Conservation (phyloP, 2,329 filamentous ascomycete species). For the Epichloe hybrida region DNA sequence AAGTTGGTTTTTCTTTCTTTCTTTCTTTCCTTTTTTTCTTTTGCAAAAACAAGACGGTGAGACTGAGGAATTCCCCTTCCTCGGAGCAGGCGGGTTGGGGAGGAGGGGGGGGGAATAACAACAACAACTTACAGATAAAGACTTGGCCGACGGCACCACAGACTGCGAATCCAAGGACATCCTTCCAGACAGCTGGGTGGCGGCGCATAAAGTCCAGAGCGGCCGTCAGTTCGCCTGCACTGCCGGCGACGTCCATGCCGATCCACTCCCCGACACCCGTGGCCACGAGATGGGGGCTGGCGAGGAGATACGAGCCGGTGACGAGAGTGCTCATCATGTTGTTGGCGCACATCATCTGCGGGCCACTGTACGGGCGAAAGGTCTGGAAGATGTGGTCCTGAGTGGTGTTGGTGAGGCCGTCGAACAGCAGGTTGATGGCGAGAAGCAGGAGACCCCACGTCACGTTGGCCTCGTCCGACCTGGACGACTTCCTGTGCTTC, state of each 20-base stretch:
- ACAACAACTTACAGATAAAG: constrained; percentile 57
- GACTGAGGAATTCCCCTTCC: too few species aligned
- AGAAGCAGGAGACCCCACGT: constrained; percentile 74
- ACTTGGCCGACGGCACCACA: constrained; percentile 91
- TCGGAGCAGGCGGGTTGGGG: too few species aligned
- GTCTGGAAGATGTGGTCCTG: constrained; percentile 85
- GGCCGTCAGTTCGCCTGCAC: constrained; percentile 63
- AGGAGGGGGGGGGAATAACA: too few species aligned
- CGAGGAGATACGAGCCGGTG: constrained; percentile 60
- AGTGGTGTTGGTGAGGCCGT: constrained; percentile 90
- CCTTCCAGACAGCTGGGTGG: constrained; percentile 70
- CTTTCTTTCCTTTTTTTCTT: too few species aligned
- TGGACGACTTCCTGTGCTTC: constrained; percentile 29
- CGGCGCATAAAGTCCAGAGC: constrained; percentile 68
- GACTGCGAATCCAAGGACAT: constrained; percentile 78
- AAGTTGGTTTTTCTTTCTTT: too few species aligned
- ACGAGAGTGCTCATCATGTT: constrained; percentile 76
- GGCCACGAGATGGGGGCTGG: constrained; percentile 66
- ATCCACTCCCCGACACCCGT: constrained; percentile 52
- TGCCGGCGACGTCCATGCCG: constrained; percentile 49
- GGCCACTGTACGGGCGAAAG: constrained; percentile 71
- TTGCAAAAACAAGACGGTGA: constrained; percentile 12
- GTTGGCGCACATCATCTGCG: constrained; percentile 99
- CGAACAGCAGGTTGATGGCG: constrained; percentile 81
- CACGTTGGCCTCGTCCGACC: constrained; percentile 42